Evolutionary conservation across 169 alveolate species (phyloP).

Genomic region (Plasmodium billcollinsi): DNA sequence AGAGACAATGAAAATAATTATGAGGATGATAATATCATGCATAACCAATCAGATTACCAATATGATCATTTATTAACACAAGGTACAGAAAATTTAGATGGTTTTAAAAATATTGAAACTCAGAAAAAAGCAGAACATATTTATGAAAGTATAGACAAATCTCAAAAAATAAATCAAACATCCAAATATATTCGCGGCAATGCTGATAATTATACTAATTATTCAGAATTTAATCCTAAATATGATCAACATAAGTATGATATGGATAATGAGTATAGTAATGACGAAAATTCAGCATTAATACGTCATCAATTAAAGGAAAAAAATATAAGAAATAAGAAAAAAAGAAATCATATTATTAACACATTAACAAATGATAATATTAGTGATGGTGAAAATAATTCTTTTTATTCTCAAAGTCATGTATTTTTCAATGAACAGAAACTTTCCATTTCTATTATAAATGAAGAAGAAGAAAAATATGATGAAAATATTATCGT

Average conservation of each 20-base stretch:
- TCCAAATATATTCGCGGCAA: too few relatives aligned
- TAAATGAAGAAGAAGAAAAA: conserved; percentile 13
- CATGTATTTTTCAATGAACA: too few relatives aligned
- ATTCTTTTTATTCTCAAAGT: too few relatives aligned
- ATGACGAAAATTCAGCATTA: conserved; percentile 3
- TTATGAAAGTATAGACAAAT: too few relatives aligned
- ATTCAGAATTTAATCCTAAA: neutral
- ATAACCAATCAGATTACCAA: neutral
- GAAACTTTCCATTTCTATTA: too few relatives aligned
- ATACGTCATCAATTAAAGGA: neutral
- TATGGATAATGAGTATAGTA: neutral
- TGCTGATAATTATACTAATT: neutral
- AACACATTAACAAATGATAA: neutral
- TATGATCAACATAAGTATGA: neutral
- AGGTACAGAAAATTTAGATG: neutral
- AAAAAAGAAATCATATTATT: neutral
- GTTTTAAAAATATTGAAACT: too few relatives aligned
- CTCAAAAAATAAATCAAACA: too few relatives aligned
- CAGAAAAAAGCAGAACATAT: too few relatives aligned
- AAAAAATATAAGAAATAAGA: neutral
- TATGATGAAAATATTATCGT: conserved; percentile 39
- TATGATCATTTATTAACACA: neutral
- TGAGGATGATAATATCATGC: neutral
- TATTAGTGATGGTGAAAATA: too few relatives aligned
- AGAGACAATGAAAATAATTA: neutral